Percentiles rank a stretch among this genome's conserved stretches.
Conservation (phyloP, 2,329 filamentous ascomycete genomes). For the Ascochyta viciae-villosae region DNA sequence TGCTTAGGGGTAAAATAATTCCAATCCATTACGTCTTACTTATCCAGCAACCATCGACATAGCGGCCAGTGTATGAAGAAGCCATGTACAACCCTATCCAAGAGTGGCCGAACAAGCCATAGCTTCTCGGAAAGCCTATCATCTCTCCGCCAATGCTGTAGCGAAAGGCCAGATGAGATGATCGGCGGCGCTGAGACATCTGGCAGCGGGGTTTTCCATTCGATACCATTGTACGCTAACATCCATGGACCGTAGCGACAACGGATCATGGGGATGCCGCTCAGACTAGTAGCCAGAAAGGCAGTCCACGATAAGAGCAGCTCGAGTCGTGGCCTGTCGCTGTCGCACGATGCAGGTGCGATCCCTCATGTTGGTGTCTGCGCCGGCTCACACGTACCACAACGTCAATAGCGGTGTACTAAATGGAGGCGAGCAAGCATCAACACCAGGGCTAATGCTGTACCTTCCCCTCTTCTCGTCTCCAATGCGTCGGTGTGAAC, state of each 20-base stretch:
- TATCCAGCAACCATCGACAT: conserved; percentile 3
- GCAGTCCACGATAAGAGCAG: conserved; percentile 30
- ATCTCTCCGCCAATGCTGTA: not conserved
- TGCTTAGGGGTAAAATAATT: not conserved
- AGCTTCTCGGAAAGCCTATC: conserved; percentile 1
- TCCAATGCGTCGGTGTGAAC: conserved; percentile 8
- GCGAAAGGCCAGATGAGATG: conserved; percentile 9
- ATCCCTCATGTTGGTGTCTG: conserved; percentile 13
- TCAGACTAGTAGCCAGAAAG: conserved; percentile 7
- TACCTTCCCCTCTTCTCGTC: conserved; percentile 11
- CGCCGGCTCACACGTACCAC: conserved; percentile 15
- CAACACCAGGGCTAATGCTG: conserved; percentile 11
- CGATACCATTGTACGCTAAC: conserved; percentile 18
- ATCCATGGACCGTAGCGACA: conserved; percentile 8
- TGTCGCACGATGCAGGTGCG: conserved; percentile 34
- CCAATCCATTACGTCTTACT: conserved; percentile 1
- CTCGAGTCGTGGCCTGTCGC: conserved; percentile 7
- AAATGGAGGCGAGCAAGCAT: conserved; percentile 9
- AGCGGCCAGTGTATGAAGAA: conserved; percentile 7
- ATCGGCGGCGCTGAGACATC: conserved; percentile 12
- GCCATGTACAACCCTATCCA: conserved; percentile 4
- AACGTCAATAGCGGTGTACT: conserved; percentile 7
- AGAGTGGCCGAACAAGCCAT: conserved; percentile 1
- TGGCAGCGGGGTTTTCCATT: conserved; percentile 17
- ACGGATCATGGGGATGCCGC: conserved; percentile 18